These are phyloP conservation scores for Phyllosticta citribraziliensis DNA, from an alignment of 2,329 filamentous ascomycete genomes.

Conservation along the genomic window DNA sequence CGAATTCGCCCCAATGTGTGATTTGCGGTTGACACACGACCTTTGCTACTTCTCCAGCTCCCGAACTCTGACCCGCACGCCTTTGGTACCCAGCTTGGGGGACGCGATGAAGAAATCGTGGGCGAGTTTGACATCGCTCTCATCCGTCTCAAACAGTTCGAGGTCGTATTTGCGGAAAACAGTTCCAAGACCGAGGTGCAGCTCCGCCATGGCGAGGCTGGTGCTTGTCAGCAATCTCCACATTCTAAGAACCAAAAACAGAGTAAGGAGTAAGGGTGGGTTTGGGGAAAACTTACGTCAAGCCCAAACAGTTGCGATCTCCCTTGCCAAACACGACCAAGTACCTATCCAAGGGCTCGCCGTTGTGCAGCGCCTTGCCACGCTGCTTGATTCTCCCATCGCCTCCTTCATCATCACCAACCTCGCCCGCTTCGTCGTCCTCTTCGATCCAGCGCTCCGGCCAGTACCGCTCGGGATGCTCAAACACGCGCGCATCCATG, in stretches of 20 bases:
- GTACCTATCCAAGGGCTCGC: slow-evolving; percentile 29
- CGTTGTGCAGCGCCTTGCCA: slow-evolving; percentile 17
- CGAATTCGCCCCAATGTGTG: too few species aligned
- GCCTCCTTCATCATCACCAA: not conserved
- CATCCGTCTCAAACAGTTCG: slow-evolving; percentile 9
- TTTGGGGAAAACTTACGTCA: slow-evolving; percentile 16
- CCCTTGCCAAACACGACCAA: slow-evolving; percentile 34
- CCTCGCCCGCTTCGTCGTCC: not conserved
- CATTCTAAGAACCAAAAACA: too few species aligned
- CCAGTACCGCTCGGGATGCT: slow-evolving; percentile 22
- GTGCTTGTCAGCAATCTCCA: not conserved
- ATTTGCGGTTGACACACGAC: not conserved
- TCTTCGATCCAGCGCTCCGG: slow-evolving; percentile 33
- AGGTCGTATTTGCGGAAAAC: slow-evolving; percentile 6
- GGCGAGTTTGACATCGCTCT: slow-evolving; percentile 11
- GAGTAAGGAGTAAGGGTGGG: not conserved
- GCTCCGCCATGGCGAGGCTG: not conserved
- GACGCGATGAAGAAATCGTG: slow-evolving; percentile 20
- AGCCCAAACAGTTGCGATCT: slow-evolving; percentile 32
- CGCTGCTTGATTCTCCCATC: not conserved
- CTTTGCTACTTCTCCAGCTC: not conserved
- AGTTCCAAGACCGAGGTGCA: not conserved
- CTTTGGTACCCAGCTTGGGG: slow-evolving; percentile 15
- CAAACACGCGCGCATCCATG: slow-evolving; percentile 29
- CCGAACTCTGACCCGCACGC: slow-evolving; percentile 14